These are phyloP conservation scores for Tulasnella sp. DNA, from an alignment of 768 basidiomycete genomes.

Conservation along the genomic window DNA sequence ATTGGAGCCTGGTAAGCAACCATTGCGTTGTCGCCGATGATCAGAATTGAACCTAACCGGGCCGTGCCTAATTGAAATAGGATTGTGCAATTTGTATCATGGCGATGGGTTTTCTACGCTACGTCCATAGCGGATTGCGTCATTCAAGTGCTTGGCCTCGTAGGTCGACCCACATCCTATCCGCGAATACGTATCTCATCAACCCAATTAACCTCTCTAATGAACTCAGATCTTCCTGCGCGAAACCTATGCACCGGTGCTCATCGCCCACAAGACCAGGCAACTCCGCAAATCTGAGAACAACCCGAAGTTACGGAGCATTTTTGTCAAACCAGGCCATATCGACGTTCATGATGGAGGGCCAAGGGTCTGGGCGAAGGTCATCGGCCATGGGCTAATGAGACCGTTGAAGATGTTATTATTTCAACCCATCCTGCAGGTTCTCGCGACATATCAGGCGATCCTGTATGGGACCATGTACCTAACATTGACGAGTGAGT, in stretches of 20 bases:
- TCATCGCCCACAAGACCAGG: conserved; percentile 24
- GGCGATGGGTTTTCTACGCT: conserved; percentile 73
- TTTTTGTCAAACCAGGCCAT: conserved; percentile 24
- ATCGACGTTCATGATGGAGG: conserved; percentile 2
- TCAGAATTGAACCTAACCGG: too few species aligned
- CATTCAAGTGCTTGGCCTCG: conserved; percentile 45
- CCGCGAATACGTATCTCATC: neutral
- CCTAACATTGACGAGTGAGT: conserved; percentile 26
- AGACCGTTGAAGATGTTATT: conserved; percentile 59
- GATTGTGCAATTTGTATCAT: conserved; percentile 51
- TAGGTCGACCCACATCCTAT: neutral
- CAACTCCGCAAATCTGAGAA: conserved; percentile 23
- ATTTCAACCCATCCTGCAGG: conserved; percentile 54
- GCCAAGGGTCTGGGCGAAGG: conserved; percentile 3
- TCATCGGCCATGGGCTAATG: conserved; percentile 44
- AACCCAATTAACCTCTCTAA: conserved; percentile 4
- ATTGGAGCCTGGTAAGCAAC: conserved; percentile 6
- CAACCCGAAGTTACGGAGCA: conserved; percentile 19
- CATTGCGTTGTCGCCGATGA: too few species aligned
- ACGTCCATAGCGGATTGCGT: conserved; percentile 46
- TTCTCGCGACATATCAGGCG: conserved; percentile 58
- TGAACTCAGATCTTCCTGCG: conserved; percentile 24
- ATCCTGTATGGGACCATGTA: conserved; percentile 57
- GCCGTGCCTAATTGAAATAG: neutral
- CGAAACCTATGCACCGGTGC: conserved; percentile 30